Base-by-base conservation (phyloP, 1,284 basidiomycete species). In the Earliella scabrosa region DNA sequence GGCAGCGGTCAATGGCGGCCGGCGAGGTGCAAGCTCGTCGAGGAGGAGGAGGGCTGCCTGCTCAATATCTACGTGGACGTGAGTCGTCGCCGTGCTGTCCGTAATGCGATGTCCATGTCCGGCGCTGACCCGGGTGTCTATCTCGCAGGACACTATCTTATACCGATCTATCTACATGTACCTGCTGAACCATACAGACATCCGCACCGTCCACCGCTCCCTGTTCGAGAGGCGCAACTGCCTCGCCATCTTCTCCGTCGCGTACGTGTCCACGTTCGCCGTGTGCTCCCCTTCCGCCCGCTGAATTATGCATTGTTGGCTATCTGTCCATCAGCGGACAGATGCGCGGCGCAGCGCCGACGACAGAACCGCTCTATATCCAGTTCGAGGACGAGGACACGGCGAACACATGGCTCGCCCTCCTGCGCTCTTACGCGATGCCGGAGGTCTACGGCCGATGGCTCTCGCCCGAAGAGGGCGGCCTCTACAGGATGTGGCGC, bases 401-500 rank as follows among this genome's bases (percentile, higher is more conserved):
- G 18, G 81, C 84, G 64, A 80, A 84, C 61, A 82, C 84, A 4
- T 93, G 91, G 90, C 77, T 89, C 36, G 82, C 85, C 27, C 81
- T 93, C 43, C 75, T 93, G 40, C 83, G 86, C 45, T 89, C 91
- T 0, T 91, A 90, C 69, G 85, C 91, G 5, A 78, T 81, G 50
- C 86, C 90, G 0, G 90, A 93, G 68, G 82, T 90, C 48, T 90
- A 91, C 65, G 90, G 90, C 11, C 78, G 79, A 54, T 75, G 77
- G 66, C 74, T 79, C 56, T 78, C 77, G 44, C 76, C 81, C n/a
- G 64, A 73, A 39, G 87, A 88, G 59, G 88, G 87, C 38, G 90
- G 90, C 5, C 81, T 87, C 18, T 93, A 92, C 68, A 85, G 90
- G 50, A 89, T 93, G 82, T 93, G 90, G 90, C 80, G 91, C 50